Percentiles rank a stretch among this genome's conserved stretches.
Evolutionary conservation across 2,329 filamentous ascomycete species (phyloP).

Genomic region (Cercospora citrullina): DNA sequence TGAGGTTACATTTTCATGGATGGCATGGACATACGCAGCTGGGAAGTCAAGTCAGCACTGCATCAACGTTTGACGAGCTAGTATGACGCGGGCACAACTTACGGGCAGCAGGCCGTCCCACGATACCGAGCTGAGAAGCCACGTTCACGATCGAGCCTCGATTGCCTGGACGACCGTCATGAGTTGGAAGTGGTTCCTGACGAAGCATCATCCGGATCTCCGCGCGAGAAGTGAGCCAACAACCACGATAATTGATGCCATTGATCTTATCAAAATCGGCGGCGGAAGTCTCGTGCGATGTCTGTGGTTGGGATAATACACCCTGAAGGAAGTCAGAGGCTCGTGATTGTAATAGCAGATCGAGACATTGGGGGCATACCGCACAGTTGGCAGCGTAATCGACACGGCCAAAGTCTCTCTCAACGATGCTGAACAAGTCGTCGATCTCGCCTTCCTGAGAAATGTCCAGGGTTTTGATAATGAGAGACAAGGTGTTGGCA

Average conservation of each 20-base stretch:
- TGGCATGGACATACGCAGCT: background rate
- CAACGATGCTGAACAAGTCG: constrained; percentile 37
- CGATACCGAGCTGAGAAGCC: constrained; percentile 47
- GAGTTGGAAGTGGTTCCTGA: constrained; percentile 46
- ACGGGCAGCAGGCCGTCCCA: constrained; percentile 47
- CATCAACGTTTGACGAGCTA: constrained; percentile 2
- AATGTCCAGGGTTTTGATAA: constrained; percentile 39
- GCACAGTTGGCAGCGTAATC: constrained; percentile 53
- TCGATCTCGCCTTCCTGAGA: constrained; percentile 41
- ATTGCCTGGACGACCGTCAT: constrained; percentile 46
- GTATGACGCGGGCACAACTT: constrained; percentile 23
- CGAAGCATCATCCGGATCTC: constrained; percentile 48
- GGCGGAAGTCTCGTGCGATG: constrained; percentile 40
- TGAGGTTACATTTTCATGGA: constrained; percentile 38
- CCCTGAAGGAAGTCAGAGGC: constrained; percentile 29
- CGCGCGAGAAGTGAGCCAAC: constrained; percentile 49
- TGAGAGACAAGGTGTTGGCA: constrained; percentile 25
- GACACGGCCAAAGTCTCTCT: constrained; percentile 43
- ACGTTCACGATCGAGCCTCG: constrained; percentile 51
- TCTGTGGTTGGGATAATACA: constrained; percentile 43
- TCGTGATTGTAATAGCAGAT: background rate
- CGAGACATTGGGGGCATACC: constrained; percentile 17
- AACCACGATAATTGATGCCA: constrained; percentile 48
- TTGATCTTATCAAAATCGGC: constrained; percentile 49
- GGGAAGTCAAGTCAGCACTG: background rate